A percentile compares a stretch with the other conserved stretches of the same genome.
Evolutionary conservation across 306 rosid genomes (phyloP).

Genomic region (Cicer bijugum): DNA sequence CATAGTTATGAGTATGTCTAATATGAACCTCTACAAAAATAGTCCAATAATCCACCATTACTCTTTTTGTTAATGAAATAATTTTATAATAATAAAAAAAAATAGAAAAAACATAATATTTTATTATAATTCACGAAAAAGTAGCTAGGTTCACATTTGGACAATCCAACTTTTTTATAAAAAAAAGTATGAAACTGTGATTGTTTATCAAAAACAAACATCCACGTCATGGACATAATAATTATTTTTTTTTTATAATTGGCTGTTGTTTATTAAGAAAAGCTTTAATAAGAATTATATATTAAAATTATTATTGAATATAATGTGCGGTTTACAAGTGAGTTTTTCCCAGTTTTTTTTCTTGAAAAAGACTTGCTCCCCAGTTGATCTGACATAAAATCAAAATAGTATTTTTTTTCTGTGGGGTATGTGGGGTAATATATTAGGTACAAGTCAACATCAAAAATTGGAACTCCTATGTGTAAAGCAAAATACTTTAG

Average conservation of each 20-base stretch:
- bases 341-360: not conserved
- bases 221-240: not conserved
- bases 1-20: no score
- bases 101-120: no score
- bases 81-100: no score
- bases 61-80: no score
- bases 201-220: no score
- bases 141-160: no score
- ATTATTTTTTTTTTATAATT: not conserved
- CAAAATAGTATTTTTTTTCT: not conserved
- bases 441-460: slow-evolving; percentile 60
- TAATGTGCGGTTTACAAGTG: slow-evolving; percentile 10
- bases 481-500: slow-evolving; percentile 49
- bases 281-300: not conserved
- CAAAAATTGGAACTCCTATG: slow-evolving; percentile 45
- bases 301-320: not conserved
- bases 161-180: no score
- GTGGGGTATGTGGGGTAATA: slow-evolving; percentile 33
- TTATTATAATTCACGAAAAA: no score
- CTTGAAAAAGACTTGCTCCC: not conserved
- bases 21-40: no score
- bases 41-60: no score
- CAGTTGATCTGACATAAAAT: slow-evolving; percentile 34
- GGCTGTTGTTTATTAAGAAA: not conserved
- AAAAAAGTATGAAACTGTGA: no score